phyloP scores from a whole-genome alignment of 495 filamentous ascomycete genomes.

The Tetracladium marchalianum region DNA sequence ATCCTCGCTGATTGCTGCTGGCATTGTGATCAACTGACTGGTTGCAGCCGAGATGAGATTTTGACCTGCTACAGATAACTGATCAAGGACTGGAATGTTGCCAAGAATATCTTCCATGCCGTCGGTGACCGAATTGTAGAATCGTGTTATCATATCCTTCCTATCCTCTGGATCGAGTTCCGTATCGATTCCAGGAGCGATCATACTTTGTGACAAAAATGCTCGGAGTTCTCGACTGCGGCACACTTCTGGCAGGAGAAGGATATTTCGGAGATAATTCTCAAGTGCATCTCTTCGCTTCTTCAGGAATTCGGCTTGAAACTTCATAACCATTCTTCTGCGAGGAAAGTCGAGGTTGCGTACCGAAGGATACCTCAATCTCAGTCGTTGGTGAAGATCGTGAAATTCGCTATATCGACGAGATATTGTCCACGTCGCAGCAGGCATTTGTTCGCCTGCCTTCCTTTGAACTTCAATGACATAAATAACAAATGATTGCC shows the following conservation, averaged over 20 bases:
- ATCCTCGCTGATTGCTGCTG: constrained; percentile 39
- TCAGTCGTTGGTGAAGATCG: constrained; percentile 82
- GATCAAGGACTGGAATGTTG: constrained; percentile 91
- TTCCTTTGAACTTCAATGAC: constrained; percentile 84
- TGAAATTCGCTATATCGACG: constrained; percentile 94
- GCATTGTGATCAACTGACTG: constrained; percentile 54
- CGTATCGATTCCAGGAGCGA: constrained; percentile 42
- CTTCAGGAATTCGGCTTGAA: constrained; percentile 89
- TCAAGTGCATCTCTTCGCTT: constrained; percentile 79
- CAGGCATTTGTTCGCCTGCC: constrained; percentile 82
- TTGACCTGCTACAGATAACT: constrained; percentile 84
- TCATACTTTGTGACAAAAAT: constrained; percentile 85
- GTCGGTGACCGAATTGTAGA: constrained; percentile 93
- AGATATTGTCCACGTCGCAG: constrained; percentile 70
- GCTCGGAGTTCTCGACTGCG: constrained; percentile 85
- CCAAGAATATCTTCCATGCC: constrained; percentile 97
- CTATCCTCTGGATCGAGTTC: constrained; percentile 45
- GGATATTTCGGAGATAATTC: constrained; percentile 72
- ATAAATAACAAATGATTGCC: constrained; percentile 88
- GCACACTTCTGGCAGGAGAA: constrained; percentile 86
- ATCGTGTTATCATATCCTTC: constrained; percentile 83
- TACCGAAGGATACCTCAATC: constrained; percentile 74
- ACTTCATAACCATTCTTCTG: constrained; percentile 85
- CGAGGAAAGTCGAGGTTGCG: constrained; percentile 86
- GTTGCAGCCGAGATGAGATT: constrained; percentile 86